A percentile compares a stretch with the other conserved stretches of the same genome.
Conservation (phyloP, 179 eudicot species). For the Sideroxylon spinosum region DNA sequence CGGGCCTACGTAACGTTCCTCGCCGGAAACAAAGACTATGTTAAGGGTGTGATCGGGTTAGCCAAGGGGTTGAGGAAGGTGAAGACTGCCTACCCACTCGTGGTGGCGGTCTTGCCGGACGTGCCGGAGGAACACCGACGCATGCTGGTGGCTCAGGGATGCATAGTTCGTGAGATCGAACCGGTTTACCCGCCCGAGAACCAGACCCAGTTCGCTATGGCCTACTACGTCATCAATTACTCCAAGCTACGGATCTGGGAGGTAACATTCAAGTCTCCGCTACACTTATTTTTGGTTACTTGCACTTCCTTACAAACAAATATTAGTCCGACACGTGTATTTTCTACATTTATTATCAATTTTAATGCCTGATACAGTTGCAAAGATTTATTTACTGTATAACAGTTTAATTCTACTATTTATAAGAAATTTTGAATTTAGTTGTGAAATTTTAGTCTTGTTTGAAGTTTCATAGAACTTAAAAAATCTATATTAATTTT, state of each 20-base stretch:
- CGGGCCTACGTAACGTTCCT: conserved; percentile 19
- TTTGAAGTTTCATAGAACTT: too few species aligned
- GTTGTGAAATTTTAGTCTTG: too few species aligned
- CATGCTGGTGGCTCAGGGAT: conserved; percentile 13
- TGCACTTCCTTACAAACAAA: too few species aligned
- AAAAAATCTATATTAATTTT: too few species aligned
- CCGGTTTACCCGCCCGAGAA: conserved; percentile 14
- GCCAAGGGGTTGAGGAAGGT: conserved; percentile 17
- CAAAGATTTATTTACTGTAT: too few species aligned
- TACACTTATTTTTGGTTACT: too few species aligned
- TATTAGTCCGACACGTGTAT: too few species aligned
- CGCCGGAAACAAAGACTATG: conserved; percentile 17
- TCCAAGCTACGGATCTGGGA: conserved; percentile 22
- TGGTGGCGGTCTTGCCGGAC: conserved; percentile 20
- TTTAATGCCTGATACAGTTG: too few species aligned
- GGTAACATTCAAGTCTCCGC: neutral
- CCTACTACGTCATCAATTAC: conserved; percentile 19
- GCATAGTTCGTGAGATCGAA: conserved; percentile 14
- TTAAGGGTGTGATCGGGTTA: conserved; percentile 19
- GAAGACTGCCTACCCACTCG: conserved; percentile 11
- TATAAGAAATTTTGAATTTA: neutral
- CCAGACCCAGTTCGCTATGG: conserved; percentile 20
- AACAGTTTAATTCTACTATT: neutral
- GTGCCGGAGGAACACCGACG: conserved; percentile 23
- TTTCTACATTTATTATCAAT: too few species aligned